Conservation (phyloP, 805 yeast species). For the Teunomyces aglyptinius region DNA sequence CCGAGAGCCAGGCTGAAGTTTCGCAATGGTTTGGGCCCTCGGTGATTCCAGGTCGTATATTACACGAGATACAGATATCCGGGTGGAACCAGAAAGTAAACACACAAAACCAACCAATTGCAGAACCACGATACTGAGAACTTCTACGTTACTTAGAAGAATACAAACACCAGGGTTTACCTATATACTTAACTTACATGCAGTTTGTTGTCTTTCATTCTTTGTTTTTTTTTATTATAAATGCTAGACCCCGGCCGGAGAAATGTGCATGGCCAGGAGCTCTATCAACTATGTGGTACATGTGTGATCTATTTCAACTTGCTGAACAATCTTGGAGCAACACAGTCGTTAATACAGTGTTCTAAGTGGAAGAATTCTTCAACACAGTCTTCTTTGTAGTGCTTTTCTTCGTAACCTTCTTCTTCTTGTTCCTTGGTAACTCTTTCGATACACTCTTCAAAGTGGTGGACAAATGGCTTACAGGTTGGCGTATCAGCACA, state of each 20-base stretch:
- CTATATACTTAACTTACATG: background rate
- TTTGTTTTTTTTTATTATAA: background rate
- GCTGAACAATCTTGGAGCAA: slow-evolving; percentile 84
- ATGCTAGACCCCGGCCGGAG: slow-evolving; percentile 3
- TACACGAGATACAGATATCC: background rate
- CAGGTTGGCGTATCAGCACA: slow-evolving; percentile 69
- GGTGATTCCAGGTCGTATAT: too few relatives aligned
- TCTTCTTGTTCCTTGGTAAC: slow-evolving; percentile 86
- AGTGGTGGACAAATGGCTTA: slow-evolving; percentile 78
- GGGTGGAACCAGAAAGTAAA: background rate
- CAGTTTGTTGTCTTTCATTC: background rate
- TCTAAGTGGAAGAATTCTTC: slow-evolving; percentile 97
- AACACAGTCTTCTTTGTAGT: slow-evolving; percentile 93
- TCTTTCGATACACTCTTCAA: slow-evolving; percentile 92
- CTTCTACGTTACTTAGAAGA: too few relatives aligned
- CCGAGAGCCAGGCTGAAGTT: background rate
- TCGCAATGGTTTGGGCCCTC: background rate
- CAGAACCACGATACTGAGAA: too few relatives aligned
- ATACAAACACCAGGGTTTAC: too few relatives aligned
- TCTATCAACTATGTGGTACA: slow-evolving; percentile 2
- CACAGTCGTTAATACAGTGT: slow-evolving; percentile 89
- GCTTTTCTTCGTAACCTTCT: slow-evolving; percentile 74
- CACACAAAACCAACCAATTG: background rate
- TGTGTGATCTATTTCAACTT: slow-evolving; percentile 64
- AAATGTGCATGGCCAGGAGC: slow-evolving; percentile 3